A percentile compares a stretch with the other conserved stretches of the same genome.
These are phyloP conservation scores for Pholiota conissans DNA, from an alignment of 768 basidiomycete species.

Conservation along the genomic window DNA sequence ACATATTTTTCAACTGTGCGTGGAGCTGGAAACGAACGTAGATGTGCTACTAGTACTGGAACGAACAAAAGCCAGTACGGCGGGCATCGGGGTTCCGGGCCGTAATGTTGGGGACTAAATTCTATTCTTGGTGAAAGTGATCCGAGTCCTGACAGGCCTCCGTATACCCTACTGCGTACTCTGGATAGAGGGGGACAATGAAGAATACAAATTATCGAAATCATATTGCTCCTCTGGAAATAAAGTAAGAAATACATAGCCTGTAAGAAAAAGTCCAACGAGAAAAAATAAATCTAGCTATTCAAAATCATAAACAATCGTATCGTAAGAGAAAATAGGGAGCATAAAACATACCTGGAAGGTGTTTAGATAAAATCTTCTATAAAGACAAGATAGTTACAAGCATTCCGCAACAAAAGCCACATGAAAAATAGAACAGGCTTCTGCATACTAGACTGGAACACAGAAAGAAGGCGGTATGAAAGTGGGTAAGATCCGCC, in stretches of 20 bases:
- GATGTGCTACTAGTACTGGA: too few relatives aligned
- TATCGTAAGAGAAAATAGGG: not conserved
- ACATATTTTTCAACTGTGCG: too few relatives aligned
- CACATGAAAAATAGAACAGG: not conserved
- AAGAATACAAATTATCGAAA: too few relatives aligned
- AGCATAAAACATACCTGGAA: not conserved
- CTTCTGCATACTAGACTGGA: not conserved
- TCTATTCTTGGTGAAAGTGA: too few relatives aligned
- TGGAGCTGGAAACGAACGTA: too few relatives aligned
- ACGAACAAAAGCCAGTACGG: too few relatives aligned
- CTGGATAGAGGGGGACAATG: too few relatives aligned
- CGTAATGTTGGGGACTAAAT: too few relatives aligned
- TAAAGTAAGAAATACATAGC: slow-evolving; percentile 4
- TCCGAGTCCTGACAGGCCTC: too few relatives aligned
- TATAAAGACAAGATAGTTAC: not conserved
- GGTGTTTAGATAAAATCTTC: not conserved
- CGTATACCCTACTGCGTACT: too few relatives aligned
- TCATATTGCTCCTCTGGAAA: not conserved
- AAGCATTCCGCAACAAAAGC: not conserved
- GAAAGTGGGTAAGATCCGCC: not conserved
- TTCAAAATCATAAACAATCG: not conserved
- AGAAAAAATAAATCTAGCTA: slow-evolving; percentile 13
- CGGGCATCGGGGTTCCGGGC: too few relatives aligned
- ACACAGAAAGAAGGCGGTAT: not conserved
- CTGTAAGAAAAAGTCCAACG: not conserved